These are phyloP conservation scores for Lantana camara DNA, from an alignment of 257 asterid species.

Conservation along the genomic window DNA sequence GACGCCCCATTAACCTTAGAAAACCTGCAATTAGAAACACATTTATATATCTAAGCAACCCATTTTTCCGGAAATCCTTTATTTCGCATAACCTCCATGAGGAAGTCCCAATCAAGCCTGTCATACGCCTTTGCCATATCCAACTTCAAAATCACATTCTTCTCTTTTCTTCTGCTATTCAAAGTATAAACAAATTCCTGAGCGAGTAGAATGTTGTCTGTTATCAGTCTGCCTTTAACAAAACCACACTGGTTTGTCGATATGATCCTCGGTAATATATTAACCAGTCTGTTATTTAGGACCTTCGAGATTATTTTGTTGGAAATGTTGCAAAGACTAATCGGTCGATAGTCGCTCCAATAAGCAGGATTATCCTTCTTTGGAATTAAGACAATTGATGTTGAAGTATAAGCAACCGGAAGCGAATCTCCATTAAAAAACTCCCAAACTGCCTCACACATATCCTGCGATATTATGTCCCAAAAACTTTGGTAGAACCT, in stretches of 20 bases:
- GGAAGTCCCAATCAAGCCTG: neutral
- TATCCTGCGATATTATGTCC: neutral
- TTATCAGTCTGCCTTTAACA: neutral
- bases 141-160: neutral
- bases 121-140: too few relatives aligned
- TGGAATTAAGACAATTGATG: too few relatives aligned
- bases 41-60: neutral
- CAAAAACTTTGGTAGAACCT: neutral
- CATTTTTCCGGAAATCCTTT: too few relatives aligned
- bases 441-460: neutral
- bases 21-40: neutral
- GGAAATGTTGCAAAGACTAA: neutral
- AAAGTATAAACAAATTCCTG: neutral
- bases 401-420: neutral
- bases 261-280: neutral
- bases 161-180: neutral
- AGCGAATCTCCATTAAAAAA: neutral
- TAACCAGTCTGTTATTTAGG: neutral
- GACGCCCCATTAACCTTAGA: neutral
- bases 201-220: neutral
- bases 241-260: neutral
- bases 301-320: neutral
- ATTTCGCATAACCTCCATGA: neutral
- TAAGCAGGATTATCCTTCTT: too few relatives aligned
- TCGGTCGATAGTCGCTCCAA: neutral